phyloP scores from a whole-genome alignment of 2,329 filamentous ascomycete species.

The Clathrospora elynae region DNA sequence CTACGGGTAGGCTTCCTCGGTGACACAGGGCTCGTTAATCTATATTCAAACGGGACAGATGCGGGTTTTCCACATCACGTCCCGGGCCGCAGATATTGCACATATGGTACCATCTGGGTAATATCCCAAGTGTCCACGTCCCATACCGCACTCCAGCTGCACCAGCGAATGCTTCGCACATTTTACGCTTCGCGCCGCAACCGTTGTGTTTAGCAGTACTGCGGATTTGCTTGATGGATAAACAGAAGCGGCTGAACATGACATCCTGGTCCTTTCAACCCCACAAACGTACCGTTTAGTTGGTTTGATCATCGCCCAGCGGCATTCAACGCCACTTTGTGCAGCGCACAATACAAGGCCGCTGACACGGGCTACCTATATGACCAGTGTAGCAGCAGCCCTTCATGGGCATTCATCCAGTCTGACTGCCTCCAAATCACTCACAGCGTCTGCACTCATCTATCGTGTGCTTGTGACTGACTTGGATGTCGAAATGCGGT shows the following conservation, averaged over 20 bases:
- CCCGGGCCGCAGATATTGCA: slow-evolving; percentile 45
- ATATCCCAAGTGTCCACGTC: slow-evolving; percentile 25
- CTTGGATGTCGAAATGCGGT: slow-evolving; percentile 33
- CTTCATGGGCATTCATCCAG: slow-evolving; percentile 10
- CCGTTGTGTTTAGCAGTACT: slow-evolving; percentile 14
- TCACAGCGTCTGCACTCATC: slow-evolving; percentile 31
- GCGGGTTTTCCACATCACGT: slow-evolving; percentile 38
- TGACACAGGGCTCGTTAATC: slow-evolving; percentile 45
- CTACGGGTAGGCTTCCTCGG: slow-evolving; percentile 20
- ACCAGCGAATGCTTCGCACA: slow-evolving; percentile 16
- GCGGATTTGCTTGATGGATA: slow-evolving; percentile 30
- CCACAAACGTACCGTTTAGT: slow-evolving; percentile 33
- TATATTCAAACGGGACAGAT: slow-evolving; percentile 30
- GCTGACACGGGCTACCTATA: slow-evolving; percentile 10
- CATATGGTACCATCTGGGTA: slow-evolving; percentile 30
- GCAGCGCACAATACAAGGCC: slow-evolving; percentile 23
- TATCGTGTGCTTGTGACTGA: slow-evolving; percentile 31
- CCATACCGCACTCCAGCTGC: slow-evolving; percentile 15
- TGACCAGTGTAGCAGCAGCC: slow-evolving; percentile 2
- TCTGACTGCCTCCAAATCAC: slow-evolving; percentile 18
- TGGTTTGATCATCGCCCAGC: slow-evolving; percentile 23
- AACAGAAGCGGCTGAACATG: slow-evolving; percentile 27
- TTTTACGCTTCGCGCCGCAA: slow-evolving; percentile 17
- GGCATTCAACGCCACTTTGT: slow-evolving; percentile 25
- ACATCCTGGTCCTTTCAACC: slow-evolving; percentile 24